Percentiles rank a stretch among this genome's conserved stretches.
phyloP scores from a whole-genome alignment of 805 yeast genomes.

The Blastobotrys attinorum region DNA sequence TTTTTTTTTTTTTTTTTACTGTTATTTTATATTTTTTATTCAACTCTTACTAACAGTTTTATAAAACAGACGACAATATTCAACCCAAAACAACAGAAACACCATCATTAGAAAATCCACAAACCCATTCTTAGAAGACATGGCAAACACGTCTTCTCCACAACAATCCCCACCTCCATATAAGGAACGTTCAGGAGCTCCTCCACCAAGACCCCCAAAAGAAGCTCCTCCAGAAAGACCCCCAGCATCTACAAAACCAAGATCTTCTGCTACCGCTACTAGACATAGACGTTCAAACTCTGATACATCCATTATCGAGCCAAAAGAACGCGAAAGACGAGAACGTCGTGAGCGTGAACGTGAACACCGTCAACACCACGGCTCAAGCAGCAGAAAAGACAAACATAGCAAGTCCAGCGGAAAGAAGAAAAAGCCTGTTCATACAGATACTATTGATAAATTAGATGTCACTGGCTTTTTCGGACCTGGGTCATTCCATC shows the following conservation, averaged over 20 bases:
- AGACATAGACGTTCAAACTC: conserved; percentile 25
- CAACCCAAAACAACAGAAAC: conserved; percentile 9
- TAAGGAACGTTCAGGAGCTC: conserved; percentile 4
- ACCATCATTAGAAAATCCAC: conserved; percentile 15
- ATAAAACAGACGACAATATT: conserved; percentile 5
- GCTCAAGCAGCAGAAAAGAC: too few relatives aligned
- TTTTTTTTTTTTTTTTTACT: background rate
- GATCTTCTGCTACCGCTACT: conserved; percentile 27
- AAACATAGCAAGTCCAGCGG: background rate
- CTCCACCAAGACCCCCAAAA: background rate
- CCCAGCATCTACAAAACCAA: conserved; percentile 27
- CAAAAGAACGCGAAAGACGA: conserved; percentile 11
- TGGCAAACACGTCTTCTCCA: background rate
- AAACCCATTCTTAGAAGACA: conserved; percentile 20
- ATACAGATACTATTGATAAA: conserved; percentile 72
- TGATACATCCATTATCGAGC: conserved; percentile 19
- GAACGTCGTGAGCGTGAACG: conserved; percentile 23
- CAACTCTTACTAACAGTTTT: background rate
- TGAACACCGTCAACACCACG: conserved; percentile 17
- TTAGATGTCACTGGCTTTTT: conserved; percentile 92
- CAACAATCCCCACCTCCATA: conserved; percentile 7
- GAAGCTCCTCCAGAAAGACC: conserved; percentile 3
- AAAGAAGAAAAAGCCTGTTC: conserved; percentile 4
- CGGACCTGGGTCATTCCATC: conserved; percentile 92
- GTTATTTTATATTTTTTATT: background rate